Percentiles rank a stretch among this genome's conserved stretches.
Evolutionary conservation across 176 grass and related monocot genomes (phyloP).

Genomic region (Luzula sylvatica): DNA sequence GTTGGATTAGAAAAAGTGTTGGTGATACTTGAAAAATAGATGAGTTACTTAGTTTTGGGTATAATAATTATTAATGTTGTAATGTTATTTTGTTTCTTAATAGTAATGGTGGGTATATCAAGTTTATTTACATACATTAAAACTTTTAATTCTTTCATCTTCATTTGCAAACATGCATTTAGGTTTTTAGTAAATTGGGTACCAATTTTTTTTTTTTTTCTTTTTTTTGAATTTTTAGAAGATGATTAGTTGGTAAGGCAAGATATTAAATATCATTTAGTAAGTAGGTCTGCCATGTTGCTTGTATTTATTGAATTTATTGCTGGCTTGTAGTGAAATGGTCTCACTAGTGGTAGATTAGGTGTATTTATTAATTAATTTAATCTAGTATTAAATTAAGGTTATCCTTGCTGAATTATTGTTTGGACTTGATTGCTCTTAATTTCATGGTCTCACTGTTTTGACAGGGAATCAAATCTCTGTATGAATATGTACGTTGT

Average conservation of each 20-base stretch:
- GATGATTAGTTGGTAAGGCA: neutral
- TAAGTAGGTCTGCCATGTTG: neutral
- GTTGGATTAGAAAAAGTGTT: conserved; percentile 38
- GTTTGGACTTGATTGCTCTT: neutral
- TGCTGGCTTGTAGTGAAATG: too few relatives aligned
- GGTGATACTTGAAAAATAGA: conserved; percentile 40
- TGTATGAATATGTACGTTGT: neutral
- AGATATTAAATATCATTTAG: neutral
- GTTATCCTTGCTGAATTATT: conserved; percentile 2
- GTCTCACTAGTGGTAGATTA: neutral
- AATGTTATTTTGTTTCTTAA: neutral
- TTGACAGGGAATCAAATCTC: conserved; percentile 24
- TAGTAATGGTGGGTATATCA: conserved; percentile 13
- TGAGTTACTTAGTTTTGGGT: conserved; percentile 5
- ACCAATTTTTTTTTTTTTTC: too few relatives aligned
- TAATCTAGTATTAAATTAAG: neutral
- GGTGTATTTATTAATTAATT: neutral
- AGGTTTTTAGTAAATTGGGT: too few relatives aligned
- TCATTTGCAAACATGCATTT: too few relatives aligned
- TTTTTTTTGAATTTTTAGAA: neutral
- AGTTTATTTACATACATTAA: conserved; percentile 13
- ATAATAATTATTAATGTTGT: neutral
- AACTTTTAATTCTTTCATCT: neutral
- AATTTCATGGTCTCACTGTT: conserved; percentile 4
- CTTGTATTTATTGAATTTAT: too few relatives aligned